Evolutionary conservation across 1,139 yeast genomes (phyloP).

Genomic region (Diutina rugosa): DNA sequence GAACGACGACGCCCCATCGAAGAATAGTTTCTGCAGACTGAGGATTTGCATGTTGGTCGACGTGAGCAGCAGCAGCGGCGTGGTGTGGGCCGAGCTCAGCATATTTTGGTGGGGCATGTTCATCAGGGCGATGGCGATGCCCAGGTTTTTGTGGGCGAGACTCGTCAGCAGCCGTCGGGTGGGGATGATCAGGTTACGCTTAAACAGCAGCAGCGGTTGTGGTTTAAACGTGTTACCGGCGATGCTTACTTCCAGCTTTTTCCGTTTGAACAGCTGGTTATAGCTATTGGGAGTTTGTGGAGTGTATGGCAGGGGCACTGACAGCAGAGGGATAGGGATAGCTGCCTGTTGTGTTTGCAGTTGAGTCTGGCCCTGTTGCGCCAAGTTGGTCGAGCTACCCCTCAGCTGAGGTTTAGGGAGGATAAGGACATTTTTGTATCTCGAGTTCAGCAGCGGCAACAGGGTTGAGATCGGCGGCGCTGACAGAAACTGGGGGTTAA

Average conservation of each 20-base stretch:
- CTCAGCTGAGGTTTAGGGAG: constrained; percentile 24
- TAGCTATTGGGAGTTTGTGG: constrained; percentile 16
- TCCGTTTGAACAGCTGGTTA: constrained; percentile 27
- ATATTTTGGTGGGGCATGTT: background rate
- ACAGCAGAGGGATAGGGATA: constrained; percentile 7
- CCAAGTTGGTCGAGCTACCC: background rate
- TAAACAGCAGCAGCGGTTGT: background rate
- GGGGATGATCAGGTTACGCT: background rate
- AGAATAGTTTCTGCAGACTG: constrained; percentile 16
- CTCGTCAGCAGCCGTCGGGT: constrained; percentile 1
- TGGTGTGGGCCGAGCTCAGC: background rate
- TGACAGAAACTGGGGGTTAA: constrained; percentile 3
- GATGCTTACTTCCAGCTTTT: constrained; percentile 24
- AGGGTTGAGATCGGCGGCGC: constrained; percentile 3
- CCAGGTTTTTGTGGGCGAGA: background rate
- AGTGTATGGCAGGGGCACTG: constrained; percentile 7
- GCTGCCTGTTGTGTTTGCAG: constrained; percentile 6
- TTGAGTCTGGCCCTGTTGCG: constrained; percentile 5
- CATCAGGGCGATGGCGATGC: background rate
- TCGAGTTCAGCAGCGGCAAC: constrained; percentile 5
- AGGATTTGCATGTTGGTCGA: constrained; percentile 16
- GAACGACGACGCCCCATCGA: constrained; percentile 10
- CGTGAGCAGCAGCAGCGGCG: constrained; percentile 8
- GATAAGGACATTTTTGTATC: constrained; percentile 29
- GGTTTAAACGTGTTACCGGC: constrained; percentile 4